These are phyloP conservation scores for Auriscalpium orientale DNA, from an alignment of 768 basidiomycete species.

Conservation along the genomic window DNA sequence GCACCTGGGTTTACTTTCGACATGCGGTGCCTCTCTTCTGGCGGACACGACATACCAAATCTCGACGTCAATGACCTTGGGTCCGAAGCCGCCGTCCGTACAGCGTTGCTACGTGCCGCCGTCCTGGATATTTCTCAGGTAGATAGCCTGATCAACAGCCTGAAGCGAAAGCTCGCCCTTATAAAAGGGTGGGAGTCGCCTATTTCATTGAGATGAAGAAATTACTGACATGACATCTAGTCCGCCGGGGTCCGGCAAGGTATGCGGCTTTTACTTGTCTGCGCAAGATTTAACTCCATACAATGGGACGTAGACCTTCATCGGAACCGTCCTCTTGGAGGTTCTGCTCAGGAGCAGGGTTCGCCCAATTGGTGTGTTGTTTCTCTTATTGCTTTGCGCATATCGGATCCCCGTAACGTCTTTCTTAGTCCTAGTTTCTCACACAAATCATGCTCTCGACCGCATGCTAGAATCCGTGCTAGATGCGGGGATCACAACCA, in stretches of 20 bases:
- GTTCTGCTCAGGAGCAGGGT: slow-evolving; percentile 49
- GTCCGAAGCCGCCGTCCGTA: slow-evolving; percentile 40
- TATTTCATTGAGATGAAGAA: too few relatives aligned
- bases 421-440: slow-evolving; percentile 40
- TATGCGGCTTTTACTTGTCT: slow-evolving; percentile 16
- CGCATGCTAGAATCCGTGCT: slow-evolving; percentile 61
- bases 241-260: slow-evolving; percentile 77
- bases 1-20: slow-evolving; percentile 49
- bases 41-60: slow-evolving; percentile 27
- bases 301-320: slow-evolving; percentile 42
- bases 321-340: slow-evolving; percentile 60
- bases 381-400: neutral
- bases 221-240: slow-evolving; percentile 23
- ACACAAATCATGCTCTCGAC: slow-evolving; percentile 77
- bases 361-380: slow-evolving; percentile 37
- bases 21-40: slow-evolving; percentile 38
- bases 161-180: slow-evolving; percentile 53
- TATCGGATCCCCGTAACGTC: too few relatives aligned
- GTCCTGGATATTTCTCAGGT: slow-evolving; percentile 65
- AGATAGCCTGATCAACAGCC: slow-evolving; percentile 54
- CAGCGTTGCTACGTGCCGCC: slow-evolving; percentile 37
- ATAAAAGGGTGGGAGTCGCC: slow-evolving; percentile 55
- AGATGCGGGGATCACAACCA: slow-evolving; percentile 53
- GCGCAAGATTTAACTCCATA: neutral
- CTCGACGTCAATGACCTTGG: slow-evolving; percentile 32